phyloP scores from a whole-genome alignment of 2,329 filamentous ascomycete species.

The Cordyceps militaris region DNA sequence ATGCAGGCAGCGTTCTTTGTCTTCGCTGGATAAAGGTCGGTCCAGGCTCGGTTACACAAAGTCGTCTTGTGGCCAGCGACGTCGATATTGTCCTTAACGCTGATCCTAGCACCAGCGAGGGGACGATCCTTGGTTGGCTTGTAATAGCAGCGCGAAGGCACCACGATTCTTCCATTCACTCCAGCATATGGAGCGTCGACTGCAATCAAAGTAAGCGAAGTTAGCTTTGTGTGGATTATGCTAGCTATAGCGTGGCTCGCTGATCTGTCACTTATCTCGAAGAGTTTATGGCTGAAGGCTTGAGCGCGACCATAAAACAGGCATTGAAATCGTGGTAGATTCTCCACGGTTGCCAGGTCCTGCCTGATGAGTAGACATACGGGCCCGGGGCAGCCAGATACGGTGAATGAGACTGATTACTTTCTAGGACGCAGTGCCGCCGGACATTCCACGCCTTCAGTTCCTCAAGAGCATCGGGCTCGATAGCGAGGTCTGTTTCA shows the following conservation, averaged over 20 bases:
- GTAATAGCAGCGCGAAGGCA: conserved; percentile 12
- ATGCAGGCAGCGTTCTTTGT: conserved; percentile 6
- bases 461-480: not conserved
- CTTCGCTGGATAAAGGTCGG: conserved; percentile 4
- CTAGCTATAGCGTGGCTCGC: not conserved
- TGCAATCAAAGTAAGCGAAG: not conserved
- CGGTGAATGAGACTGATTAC: not conserved
- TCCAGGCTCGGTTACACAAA: conserved; percentile 15
- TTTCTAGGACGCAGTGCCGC: not conserved
- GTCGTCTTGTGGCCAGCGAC: conserved; percentile 15
- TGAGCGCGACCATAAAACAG: conserved; percentile 1
- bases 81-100: conserved; percentile 17
- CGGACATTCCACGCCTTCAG: not conserved
- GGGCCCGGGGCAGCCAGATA: not conserved
- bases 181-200: not conserved
- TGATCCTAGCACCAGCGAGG: conserved; percentile 13
- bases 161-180: not conserved
- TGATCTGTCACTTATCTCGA: not conserved
- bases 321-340: conserved; percentile 10
- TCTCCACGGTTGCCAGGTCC: conserved; percentile 12
- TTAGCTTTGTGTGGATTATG: not conserved
- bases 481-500: not conserved
- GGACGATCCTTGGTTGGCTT: not conserved
- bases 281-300: not conserved
- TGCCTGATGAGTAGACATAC: conserved; percentile 2